phyloP scores from a whole-genome alignment of 768 basidiomycete genomes.

The Leccinum incarnatum region DNA sequence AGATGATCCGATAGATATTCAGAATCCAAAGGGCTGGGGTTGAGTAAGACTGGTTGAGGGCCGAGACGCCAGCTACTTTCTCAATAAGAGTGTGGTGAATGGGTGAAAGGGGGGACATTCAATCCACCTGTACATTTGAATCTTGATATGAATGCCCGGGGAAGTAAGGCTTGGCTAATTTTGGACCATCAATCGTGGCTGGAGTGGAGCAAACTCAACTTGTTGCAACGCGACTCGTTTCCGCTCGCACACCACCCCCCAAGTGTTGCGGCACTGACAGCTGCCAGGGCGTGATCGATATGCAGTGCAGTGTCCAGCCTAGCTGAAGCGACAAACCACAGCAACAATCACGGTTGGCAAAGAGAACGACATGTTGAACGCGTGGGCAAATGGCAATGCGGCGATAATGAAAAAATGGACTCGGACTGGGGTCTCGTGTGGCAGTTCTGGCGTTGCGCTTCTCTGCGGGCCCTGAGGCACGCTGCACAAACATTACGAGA shows the following conservation, averaged over 20 bases:
- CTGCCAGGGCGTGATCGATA: conserved; percentile 17
- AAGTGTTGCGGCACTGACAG: not conserved
- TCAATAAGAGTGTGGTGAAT: conserved; percentile 9
- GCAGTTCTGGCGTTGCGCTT: conserved; percentile 4
- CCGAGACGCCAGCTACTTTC: not conserved
- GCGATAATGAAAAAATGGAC: conserved; percentile 17
- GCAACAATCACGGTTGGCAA: conserved; percentile 1
- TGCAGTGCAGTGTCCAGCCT: not conserved
- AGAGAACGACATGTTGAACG: conserved; percentile 8
- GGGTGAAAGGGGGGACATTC: conserved; percentile 4
- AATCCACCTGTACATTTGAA: not conserved
- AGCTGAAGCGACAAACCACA: conserved; percentile 1
- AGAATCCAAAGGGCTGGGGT: conserved; percentile 2
- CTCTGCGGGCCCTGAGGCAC: conserved; percentile 10
- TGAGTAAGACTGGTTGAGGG: not conserved
- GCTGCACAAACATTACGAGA: conserved; percentile 3
- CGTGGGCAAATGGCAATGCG: conserved; percentile 11
- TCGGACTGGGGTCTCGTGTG: conserved; percentile 6
- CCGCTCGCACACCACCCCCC: conserved; percentile 10
- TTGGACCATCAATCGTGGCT: conserved; percentile 11
- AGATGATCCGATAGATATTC: conserved; percentile 15
- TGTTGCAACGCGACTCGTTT: conserved; percentile 23
- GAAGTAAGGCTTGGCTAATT: conserved; percentile 9
- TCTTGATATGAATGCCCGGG: conserved; percentile 13
- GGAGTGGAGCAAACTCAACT: not conserved